A percentile compares a stretch with the other conserved stretches of the same genome.
Evolutionary conservation across 345 rosid genomes (phyloP).

Genomic region (Rhodomyrtus tomentosa): DNA sequence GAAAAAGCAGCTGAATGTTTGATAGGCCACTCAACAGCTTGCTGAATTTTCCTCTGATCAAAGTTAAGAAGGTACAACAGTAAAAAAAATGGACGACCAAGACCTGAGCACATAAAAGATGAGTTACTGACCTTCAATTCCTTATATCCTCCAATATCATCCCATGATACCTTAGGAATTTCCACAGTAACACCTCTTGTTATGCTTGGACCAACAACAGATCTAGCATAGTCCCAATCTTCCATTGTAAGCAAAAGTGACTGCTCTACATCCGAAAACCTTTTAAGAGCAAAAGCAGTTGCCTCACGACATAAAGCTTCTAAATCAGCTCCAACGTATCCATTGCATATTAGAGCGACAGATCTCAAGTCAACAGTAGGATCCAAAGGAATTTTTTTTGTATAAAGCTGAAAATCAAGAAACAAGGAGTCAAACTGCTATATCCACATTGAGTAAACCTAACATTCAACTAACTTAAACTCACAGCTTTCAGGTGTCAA

Average conservation of each 20-base stretch:
- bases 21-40: conserved; percentile 96
- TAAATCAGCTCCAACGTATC: conserved; percentile 94
- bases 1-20: conserved; percentile 63
- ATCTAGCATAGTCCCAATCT: conserved; percentile 65
- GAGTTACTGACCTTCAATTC: conserved; percentile 43
- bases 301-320: conserved; percentile 92
- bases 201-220: conserved; percentile 77
- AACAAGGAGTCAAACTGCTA: neutral
- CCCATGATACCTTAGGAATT: conserved; percentile 86
- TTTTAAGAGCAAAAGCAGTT: conserved; percentile 38
- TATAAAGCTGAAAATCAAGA: conserved; percentile 44
- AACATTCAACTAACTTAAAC: neutral
- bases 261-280: conserved; percentile 27
- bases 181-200: conserved; percentile 88
- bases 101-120: neutral
- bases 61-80: neutral
- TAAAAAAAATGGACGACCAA: neutral
- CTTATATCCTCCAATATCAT: conserved; percentile 77
- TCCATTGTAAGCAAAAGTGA: conserved; percentile 29
- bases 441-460: neutral
- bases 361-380: conserved; percentile 41
- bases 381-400: conserved; percentile 56
- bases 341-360: conserved; percentile 75
- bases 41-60: conserved; percentile 72
- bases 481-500: neutral